These are phyloP conservation scores for Suillus luteus DNA, from an alignment of 768 basidiomycete species.

Conservation along the genomic window DNA sequence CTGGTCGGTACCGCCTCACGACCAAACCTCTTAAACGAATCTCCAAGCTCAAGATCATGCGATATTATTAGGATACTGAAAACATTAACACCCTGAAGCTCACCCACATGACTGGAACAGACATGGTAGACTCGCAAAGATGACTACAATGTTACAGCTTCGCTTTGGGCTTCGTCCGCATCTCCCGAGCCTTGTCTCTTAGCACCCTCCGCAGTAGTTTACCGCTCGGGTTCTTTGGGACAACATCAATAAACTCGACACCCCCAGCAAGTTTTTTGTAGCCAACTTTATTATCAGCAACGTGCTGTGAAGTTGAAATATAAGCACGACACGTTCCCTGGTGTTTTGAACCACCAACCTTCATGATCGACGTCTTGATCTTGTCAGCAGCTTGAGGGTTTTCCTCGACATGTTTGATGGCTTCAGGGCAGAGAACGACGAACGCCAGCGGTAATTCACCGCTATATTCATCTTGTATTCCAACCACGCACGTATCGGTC, in stretches of 20 bases:
- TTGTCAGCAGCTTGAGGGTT: slow-evolving; percentile 35
- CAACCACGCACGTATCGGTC: slow-evolving; percentile 63
- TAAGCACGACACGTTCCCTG: not conserved
- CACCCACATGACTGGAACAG: too few relatives aligned
- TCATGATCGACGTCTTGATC: slow-evolving; percentile 46
- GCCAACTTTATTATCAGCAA: slow-evolving; percentile 55
- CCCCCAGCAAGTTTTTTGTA: slow-evolving; percentile 68
- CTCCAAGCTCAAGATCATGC: too few relatives aligned
- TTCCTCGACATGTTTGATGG: slow-evolving; percentile 37
- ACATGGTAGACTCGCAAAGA: not conserved
- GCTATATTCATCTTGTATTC: slow-evolving; percentile 70
- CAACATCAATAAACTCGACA: slow-evolving; percentile 58
- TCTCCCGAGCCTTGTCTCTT: slow-evolving; percentile 47
- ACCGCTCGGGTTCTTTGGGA: slow-evolving; percentile 75
- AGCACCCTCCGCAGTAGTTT: slow-evolving; percentile 61
- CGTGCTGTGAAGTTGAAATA: slow-evolving; percentile 41
- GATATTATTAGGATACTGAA: too few relatives aligned
- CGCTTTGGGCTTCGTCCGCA: slow-evolving; percentile 17
- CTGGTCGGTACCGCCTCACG: too few relatives aligned
- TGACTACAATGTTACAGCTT: slow-evolving; percentile 28
- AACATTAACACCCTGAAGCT: too few relatives aligned
- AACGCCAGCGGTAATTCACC: slow-evolving; percentile 77
- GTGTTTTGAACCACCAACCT: slow-evolving; percentile 42
- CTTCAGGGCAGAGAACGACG: slow-evolving; percentile 51
- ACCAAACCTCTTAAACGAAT: too few relatives aligned